Conservation (phyloP, 2,329 filamentous ascomycete species). For the Epichloe coenophiala region DNA sequence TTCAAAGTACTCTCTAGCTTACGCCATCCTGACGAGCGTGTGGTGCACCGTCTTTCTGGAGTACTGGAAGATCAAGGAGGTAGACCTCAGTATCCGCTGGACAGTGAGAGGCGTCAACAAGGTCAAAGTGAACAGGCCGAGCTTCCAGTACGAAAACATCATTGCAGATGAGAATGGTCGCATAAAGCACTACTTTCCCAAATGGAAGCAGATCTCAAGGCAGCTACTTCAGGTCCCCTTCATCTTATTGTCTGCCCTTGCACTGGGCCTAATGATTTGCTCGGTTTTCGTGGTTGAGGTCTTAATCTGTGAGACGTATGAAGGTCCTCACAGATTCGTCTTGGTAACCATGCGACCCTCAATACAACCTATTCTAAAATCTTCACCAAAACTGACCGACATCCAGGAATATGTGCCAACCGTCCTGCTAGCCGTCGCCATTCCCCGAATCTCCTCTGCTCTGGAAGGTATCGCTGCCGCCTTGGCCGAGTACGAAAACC, state of each 20-base stretch:
- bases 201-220: slow-evolving; percentile 47
- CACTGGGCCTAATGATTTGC: slow-evolving; percentile 53
- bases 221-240: slow-evolving; percentile 61
- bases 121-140: slow-evolving; percentile 41
- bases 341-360: slow-evolving; percentile 31
- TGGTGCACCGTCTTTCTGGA: slow-evolving; percentile 66
- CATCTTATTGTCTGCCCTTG: slow-evolving; percentile 40
- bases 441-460: slow-evolving; percentile 51
- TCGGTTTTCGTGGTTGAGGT: slow-evolving; percentile 61
- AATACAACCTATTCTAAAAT: too few species aligned
- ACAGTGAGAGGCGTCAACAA: slow-evolving; percentile 53
- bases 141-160: slow-evolving; percentile 39
- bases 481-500: slow-evolving; percentile 61
- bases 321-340: slow-evolving; percentile 52
- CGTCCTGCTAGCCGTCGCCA: slow-evolving; percentile 49
- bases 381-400: background rate
- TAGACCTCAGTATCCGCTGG: slow-evolving; percentile 61
- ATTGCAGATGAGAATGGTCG: slow-evolving; percentile 51
- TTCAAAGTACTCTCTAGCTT: slow-evolving; percentile 56
- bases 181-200: slow-evolving; percentile 46
- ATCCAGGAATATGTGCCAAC: slow-evolving; percentile 57
- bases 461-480: slow-evolving; percentile 49
- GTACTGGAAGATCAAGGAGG: slow-evolving; percentile 66
- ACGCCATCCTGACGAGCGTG: slow-evolving; percentile 51
- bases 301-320: slow-evolving; percentile 61